Evolutionary conservation across 2,329 filamentous ascomycete species (phyloP), one percentile per base, ranked within the genome.

Genomic region (Diplodia mutila): DNA sequence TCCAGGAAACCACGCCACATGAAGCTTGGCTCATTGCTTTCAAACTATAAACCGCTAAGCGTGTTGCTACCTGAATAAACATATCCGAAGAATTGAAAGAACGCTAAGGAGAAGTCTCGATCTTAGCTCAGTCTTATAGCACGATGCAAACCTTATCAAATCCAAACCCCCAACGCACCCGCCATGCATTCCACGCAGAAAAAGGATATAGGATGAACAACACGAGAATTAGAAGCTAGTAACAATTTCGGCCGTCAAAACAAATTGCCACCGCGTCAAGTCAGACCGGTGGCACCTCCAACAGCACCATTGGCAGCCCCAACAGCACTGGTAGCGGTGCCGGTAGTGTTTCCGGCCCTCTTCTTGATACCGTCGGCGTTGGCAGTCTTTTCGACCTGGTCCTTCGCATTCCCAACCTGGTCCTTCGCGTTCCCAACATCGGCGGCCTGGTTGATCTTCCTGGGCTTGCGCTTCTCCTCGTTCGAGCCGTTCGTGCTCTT

Each of bases 301-400:
- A 75, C 29, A 11, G 72, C 72, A 32, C 75, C 75, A 51, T 75
- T 76, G 9, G 72, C 73, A 61, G 69, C 68, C 5, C 72, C 73
- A 23, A 59, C 65, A 6, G 61, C 61, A 46, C 34, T 46, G 0
- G 21, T 14, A 9, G 54, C 65, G 14, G 67, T 69, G 29, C 68
- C 70, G 46, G 69, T 59, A 16, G 59, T 46, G 32, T 42, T 64
- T 29, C 54, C 65, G 3, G 51, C 21, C 39, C 67, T 61, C 32
- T 68, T 61, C 48, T 64, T 61, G 7, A 69, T 66, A 42, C 54
- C 61, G 23, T 68, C 66, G 16, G 37, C 48, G 52, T 68, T 68
- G 23, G 70, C 67, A 21, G 69, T 69, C 52, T 71, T 64, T 46
- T 21, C 42, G 18, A 46, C n/a, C 4, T 21, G 18, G 8, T 57